Percentiles rank a stretch among this genome's conserved stretches.
Conservation (phyloP, 768 basidiomycete genomes). For the Collybia sordida region DNA sequence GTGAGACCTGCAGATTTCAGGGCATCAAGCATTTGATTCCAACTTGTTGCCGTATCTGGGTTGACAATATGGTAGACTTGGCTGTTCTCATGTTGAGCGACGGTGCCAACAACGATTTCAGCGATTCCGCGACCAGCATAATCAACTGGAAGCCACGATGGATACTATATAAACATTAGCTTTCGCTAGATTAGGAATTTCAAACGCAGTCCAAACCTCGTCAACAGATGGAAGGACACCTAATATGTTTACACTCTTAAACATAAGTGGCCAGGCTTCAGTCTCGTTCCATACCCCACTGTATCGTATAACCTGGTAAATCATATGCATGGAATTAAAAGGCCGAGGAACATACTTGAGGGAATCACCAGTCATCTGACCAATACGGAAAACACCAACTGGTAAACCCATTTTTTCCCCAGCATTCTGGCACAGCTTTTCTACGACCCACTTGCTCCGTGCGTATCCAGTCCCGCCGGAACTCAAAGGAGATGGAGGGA, state of each 20-base stretch:
- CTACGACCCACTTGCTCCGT: conserved; percentile 51
- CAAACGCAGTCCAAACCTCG: conserved; percentile 18
- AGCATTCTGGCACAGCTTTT: conserved; percentile 49
- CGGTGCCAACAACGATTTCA: conserved; percentile 35
- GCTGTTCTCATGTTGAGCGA: conserved; percentile 7
- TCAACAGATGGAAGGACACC: conserved; percentile 29
- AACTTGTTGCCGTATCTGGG: conserved; percentile 27
- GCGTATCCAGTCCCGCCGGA: conserved; percentile 36
- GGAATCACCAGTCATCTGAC: conserved; percentile 56
- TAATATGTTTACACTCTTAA: conserved; percentile 41
- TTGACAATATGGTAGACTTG: conserved; percentile 39
- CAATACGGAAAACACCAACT: conserved; percentile 44
- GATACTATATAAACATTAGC: conserved; percentile 20
- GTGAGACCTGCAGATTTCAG: conserved; percentile 35
- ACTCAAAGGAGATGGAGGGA: conserved; percentile 29
- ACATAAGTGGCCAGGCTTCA: conserved; percentile 41
- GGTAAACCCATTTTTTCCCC: conserved; percentile 22
- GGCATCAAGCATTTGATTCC: conserved; percentile 38
- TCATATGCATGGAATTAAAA: not conserved
- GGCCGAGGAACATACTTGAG: conserved; percentile 19
- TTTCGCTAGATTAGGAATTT: not conserved
- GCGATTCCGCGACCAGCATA: conserved; percentile 45
- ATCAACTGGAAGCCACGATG: conserved; percentile 56
- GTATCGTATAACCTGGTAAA: not conserved
- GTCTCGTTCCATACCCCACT: conserved; percentile 57